Evolutionary conservation across 305 asterid species (phyloP), one percentile per base, ranked within the genome.

Genomic region (Ilex paraguariensis): DNA sequence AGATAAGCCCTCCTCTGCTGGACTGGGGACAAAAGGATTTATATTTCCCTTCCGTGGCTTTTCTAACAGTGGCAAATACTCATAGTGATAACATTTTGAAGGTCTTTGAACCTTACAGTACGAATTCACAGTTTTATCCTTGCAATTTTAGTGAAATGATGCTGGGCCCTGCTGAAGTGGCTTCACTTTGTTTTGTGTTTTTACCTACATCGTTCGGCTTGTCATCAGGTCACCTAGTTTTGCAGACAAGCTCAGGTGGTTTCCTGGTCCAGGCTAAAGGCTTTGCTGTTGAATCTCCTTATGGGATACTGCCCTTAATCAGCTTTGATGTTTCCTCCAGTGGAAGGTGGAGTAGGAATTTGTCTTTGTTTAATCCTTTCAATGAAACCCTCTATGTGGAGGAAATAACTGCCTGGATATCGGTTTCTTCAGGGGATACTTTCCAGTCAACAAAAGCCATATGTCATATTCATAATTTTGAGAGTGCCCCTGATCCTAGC

Each of bases 161-260:
- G 57, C 67, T 88, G 77, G 84, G 79, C 70, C 97, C 98, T 16
- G 97, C 96, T 56, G 95, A 87, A 63, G 70, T 61, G 46, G 80
- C 70, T 49, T 82, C 91, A 0, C 54, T 89, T 66, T 87, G 94
- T 69, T 84, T 92, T 54, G 77, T 80, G 63, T 92, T 82, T 77
- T 73, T 74, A 63, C 97, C 98, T 3, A 75, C 79, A 40, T 61
- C 70, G 63, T 70, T 85, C 48, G 97, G 97, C 32, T 64, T 68
- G 58, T 81, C 93, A 59, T 73, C 90, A 12, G 79, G 84, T 60
- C 84, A 90, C 63, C 72, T 92, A 61, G 84, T 92, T 70, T 60
- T 92, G 73, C 98, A 92, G 78, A 89, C 98, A 62, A 92, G 80
- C 74, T 79, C 69, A 7, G 98, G 96, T 44, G 98, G 96, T 59